phyloP scores from a whole-genome alignment of 1,139 yeast species.

The Lodderomyces pseudojiufengensis region DNA sequence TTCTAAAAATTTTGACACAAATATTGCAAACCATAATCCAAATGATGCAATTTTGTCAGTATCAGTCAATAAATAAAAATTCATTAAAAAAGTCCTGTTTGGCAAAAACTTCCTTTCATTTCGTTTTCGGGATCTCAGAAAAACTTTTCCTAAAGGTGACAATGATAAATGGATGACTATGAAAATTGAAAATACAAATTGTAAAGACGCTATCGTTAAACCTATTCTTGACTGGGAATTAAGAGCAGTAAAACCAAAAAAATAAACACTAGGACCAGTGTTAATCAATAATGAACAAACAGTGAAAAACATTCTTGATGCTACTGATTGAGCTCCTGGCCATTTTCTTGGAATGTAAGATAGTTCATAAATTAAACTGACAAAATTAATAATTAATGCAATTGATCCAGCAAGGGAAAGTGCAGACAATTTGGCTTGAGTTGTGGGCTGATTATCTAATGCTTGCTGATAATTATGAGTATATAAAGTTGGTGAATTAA shows the following conservation, averaged over 20 bases:
- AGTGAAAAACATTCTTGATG: constrained; percentile 32
- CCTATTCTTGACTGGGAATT: constrained; percentile 26
- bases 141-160: constrained; percentile 45
- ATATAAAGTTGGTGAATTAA: constrained; percentile 53
- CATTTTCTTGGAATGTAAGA: constrained; percentile 52
- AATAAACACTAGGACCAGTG: constrained; percentile 40
- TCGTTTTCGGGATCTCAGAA: constrained; percentile 18
- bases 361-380: constrained; percentile 42
- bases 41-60: constrained; percentile 39
- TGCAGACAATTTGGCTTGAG: constrained; percentile 41
- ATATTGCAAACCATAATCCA: constrained; percentile 46
- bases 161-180: constrained; percentile 43
- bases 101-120: constrained; percentile 31
- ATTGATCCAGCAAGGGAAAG: constrained; percentile 52
- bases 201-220: constrained; percentile 36
- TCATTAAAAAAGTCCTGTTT: constrained; percentile 32
- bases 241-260: constrained; percentile 28
- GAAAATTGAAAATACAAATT: constrained; percentile 41
- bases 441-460: constrained; percentile 47
- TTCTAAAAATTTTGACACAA: constrained; percentile 45
- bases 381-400: constrained; percentile 40
- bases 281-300: constrained; percentile 26
- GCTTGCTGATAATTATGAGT: constrained; percentile 44
- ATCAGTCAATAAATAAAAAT: constrained; percentile 34
- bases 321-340: constrained; percentile 49